Evolutionary conservation across 2,329 filamentous ascomycete species (phyloP), one percentile per base, ranked within the genome.

Genomic region (Sporothrix sp.): DNA sequence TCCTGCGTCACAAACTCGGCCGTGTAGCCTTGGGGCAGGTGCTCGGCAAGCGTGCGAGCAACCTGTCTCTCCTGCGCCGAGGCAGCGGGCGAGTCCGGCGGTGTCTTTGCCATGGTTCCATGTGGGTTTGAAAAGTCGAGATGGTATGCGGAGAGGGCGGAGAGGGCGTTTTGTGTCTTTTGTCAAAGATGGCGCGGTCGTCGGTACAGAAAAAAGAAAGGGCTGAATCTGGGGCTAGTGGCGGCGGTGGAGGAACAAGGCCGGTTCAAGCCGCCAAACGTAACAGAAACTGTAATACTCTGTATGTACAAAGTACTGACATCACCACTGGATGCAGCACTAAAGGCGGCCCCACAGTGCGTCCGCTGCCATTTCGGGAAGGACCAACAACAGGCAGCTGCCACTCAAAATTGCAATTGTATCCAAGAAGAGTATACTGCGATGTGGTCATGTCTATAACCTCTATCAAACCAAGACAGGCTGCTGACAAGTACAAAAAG

Each of bases 1-100:
- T 42, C 36, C 10, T 49, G 51, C 2, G 33, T 27, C 4, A 51
- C 58, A 36, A 65, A 63, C 13, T 61, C 61, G 30, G 63, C 62
- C 7, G 64, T 66, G 53, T 63, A 66, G 30, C 65, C 65, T 2
- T 62, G 30, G 0, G 64, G 64, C 2, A 66, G 58, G 27, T 66
- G 65, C 36, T 64, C 62, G 10, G 61, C 58, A 2, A 66, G 59
- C 5, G 64, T 61, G 13, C 43, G 44, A 1, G 56, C 57, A 1
- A 44, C 51, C 5, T 50, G 50, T 11, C 21, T 21, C n/a, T 58
- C 57, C 10, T 46, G 44, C 2, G 39, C 44, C 40, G 48, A 30
- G 8, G 35, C n/a, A 13, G 21, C 37, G 2, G 51, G 23, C 16
- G 47, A 49, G 18, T 52, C 54, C 1, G 40, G 51, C 11, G 52